Percentiles rank a stretch among this genome's conserved stretches.
Conservation (phyloP, 441 rosid genomes). For the California macrophylla region DNA sequence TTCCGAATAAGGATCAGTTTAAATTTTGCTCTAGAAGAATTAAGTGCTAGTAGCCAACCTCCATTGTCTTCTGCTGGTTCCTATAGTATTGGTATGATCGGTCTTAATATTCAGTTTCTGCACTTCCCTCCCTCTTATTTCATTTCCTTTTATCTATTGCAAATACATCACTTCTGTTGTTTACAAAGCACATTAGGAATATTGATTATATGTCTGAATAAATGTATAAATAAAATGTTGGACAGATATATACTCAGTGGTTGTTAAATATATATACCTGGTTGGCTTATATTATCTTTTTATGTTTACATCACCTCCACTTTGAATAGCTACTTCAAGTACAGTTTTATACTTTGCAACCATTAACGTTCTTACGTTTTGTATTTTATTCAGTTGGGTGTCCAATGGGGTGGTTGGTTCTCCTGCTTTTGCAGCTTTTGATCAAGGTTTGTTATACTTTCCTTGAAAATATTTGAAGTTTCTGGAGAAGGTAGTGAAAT, state of each 20-base stretch:
- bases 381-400: slow-evolving; percentile 57
- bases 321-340: neutral
- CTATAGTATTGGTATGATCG: neutral
- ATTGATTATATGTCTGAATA: neutral
- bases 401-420: slow-evolving; percentile 93
- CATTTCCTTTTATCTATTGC: neutral
- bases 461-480: slow-evolving; percentile 3
- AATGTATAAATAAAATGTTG: neutral
- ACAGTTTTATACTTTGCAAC: neutral
- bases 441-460: slow-evolving; percentile 56
- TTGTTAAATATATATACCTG: neutral
- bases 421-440: slow-evolving; percentile 98
- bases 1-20: neutral
- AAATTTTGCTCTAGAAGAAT: neutral
- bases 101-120: neutral
- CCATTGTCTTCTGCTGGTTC: neutral
- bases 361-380: neutral
- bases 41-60: neutral
- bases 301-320: neutral
- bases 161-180: neutral
- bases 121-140: neutral
- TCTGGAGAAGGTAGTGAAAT: neutral
- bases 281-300: neutral
- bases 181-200: neutral
- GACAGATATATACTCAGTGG: neutral